These are phyloP conservation scores for Clitopilus hobsonii DNA, from an alignment of 768 basidiomycete species.

Conservation along the genomic window DNA sequence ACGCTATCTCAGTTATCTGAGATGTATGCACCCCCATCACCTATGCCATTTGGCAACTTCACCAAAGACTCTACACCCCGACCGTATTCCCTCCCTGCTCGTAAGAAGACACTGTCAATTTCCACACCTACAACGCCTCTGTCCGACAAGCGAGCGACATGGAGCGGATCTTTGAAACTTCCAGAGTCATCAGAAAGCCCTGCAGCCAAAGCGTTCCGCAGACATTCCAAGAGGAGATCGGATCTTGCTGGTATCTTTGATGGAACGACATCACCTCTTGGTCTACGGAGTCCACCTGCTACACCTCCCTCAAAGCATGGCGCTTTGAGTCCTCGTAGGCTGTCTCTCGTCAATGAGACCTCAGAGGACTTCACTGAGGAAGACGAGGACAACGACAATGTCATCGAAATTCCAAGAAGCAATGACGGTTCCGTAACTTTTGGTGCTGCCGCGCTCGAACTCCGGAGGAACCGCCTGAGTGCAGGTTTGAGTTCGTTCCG, in stretches of 20 bases:
- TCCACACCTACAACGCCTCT: conserved; percentile 17
- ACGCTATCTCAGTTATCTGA: conserved; percentile 76
- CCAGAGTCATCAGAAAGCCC: conserved; percentile 50
- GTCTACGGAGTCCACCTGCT: conserved; percentile 15
- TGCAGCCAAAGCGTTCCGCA: conserved; percentile 34
- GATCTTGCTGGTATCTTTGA: conserved; percentile 42
- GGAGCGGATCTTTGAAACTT: conserved; percentile 76
- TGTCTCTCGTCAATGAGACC: conserved; percentile 17
- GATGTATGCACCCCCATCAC: conserved; percentile 86
- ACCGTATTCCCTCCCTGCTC: conserved; percentile 40
- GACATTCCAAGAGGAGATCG: conserved; percentile 49
- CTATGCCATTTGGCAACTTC: conserved; percentile 27
- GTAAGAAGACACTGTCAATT: conserved; percentile 21
- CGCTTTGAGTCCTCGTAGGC: conserved; percentile 6
- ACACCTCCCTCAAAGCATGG: conserved; percentile 34
- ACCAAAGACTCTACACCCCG: conserved; percentile 24
- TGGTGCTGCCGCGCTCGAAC: conserved; percentile 55
- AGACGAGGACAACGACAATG: conserved; percentile 14
- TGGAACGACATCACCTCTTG: background rate
- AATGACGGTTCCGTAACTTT: conserved; percentile 33
- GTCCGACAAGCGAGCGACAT: conserved; percentile 60
- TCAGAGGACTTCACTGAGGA: conserved; percentile 29
- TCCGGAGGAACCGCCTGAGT: conserved; percentile 49
- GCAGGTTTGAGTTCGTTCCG: conserved; percentile 49
- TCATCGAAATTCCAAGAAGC: conserved; percentile 8